These are phyloP conservation scores for Pleoardoris graminearum DNA, from an alignment of 2,329 filamentous ascomycete genomes.

Conservation along the genomic window DNA sequence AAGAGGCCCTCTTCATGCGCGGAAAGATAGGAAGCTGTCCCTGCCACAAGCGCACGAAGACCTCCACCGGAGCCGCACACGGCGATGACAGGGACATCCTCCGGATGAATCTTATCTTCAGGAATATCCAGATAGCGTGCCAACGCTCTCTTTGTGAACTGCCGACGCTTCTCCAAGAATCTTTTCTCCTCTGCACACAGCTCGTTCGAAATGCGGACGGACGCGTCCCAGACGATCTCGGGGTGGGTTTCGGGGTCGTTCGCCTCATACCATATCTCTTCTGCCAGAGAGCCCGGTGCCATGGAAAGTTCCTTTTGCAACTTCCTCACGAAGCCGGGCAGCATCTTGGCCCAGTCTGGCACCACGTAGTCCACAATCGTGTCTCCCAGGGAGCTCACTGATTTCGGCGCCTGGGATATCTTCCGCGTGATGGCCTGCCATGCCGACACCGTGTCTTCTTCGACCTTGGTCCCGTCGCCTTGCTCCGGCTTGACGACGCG, in stretches of 20 bases:
- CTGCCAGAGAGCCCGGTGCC: conserved; percentile 82
- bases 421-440: conserved; percentile 41
- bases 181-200: conserved; percentile 81
- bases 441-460: conserved; percentile 25
- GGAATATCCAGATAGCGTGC: conserved; percentile 79
- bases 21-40: conserved; percentile 83
- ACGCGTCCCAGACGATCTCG: conserved; percentile 80
- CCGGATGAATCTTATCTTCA: conserved; percentile 81
- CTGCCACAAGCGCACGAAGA: conserved; percentile 84
- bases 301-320: conserved; percentile 86
- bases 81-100: conserved; percentile 90
- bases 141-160: conserved; percentile 70
- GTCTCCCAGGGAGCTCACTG: conserved; percentile 48
- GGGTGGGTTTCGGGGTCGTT: conserved; percentile 82
- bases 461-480: conserved; percentile 23
- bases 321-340: conserved; percentile 79
- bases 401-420: conserved; percentile 33
- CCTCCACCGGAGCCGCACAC: conserved; percentile 95
- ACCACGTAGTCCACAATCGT: conserved; percentile 71
- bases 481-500: conserved; percentile 31
- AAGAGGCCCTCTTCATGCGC: conserved; percentile 85
- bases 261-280: conserved; percentile 92
- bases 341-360: conserved; percentile 77
- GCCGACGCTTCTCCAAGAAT: conserved; percentile 71
- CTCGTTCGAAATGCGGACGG: conserved; percentile 77